Base-by-base conservation (phyloP, 75 land plant genomes). In the Gnetum montanum region DNA sequence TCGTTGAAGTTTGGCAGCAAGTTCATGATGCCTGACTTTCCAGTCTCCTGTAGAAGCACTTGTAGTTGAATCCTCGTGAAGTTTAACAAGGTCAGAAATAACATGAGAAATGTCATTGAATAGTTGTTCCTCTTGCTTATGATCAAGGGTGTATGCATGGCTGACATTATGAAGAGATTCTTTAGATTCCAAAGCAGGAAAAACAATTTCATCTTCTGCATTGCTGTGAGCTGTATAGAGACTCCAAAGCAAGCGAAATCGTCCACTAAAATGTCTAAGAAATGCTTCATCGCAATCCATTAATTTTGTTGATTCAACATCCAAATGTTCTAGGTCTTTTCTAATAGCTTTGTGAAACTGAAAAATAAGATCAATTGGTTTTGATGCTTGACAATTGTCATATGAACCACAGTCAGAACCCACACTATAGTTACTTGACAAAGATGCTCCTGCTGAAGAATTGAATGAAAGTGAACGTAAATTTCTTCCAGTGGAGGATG, bases 121-220 rank as follows among this genome's bases (percentile, higher is more conserved):
- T 22, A 82, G 57, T 28, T 76, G 60, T 33, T 85, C 86, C 58
- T 89, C 90, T 41, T 85, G 90, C 56, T 82, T 80, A 68, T 89
- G 95, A 46, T 89, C 95, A 41, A 89, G 44, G 6, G 82, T 73
- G 52, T 85, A 89, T 6, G 95, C 85, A 54, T 85, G 95, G 61
- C 90, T 89, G 5, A 89, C 83, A 67, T 89, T 89, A 46, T 82
- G 90, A 68, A 89, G 90, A 11, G 86, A 46, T 49, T 85, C 95
- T 63, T 73, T 89, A 7, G 86, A 59, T 67, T 89, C 95, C 36
- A 89, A 61, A 27, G 90, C 95, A 36, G 95, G 95, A 57, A 85
- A 89, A 6, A 85, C 90, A 46, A 89, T 89, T 12, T 85, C 90
- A 76, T 89, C 95, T 59, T 89, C 95, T 16, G 95, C 86, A 73